These are phyloP conservation scores for Colletotrichum paranaense DNA, from an alignment of 2,329 filamentous ascomycete genomes.

Conservation along the genomic window DNA sequence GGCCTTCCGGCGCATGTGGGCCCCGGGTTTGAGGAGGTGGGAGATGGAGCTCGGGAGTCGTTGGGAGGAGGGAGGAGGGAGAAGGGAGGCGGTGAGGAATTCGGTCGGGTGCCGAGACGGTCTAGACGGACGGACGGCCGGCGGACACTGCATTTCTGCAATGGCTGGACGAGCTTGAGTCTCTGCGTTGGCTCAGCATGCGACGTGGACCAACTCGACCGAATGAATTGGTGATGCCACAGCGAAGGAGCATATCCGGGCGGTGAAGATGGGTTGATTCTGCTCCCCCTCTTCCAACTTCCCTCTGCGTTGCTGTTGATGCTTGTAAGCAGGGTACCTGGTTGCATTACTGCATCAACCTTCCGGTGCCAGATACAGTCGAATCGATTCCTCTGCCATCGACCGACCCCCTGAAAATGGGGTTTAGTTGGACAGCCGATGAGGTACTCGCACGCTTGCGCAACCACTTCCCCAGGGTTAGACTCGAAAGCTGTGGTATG, in stretches of 20 bases:
- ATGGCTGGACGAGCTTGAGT: conserved; percentile 1
- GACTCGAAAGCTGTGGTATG: conserved; percentile 6
- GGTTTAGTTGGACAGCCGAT: background rate
- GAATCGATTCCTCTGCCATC: background rate
- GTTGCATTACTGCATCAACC: background rate
- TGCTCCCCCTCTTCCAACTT: background rate
- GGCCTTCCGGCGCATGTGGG: conserved; percentile 15
- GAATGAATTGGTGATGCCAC: background rate
- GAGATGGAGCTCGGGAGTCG: conserved; percentile 8
- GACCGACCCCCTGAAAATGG: background rate
- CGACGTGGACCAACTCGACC: background rate
- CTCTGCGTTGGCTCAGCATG: conserved; percentile 22
- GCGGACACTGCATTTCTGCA: conserved; percentile 1
- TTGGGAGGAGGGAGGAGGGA: conserved; percentile 10
- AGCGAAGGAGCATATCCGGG: background rate
- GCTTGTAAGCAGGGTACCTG: background rate
- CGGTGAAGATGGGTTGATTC: conserved; percentile 6
- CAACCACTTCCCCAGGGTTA: conserved; percentile 3
- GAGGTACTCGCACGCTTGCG: background rate
- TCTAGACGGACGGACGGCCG: conserved; percentile 4
- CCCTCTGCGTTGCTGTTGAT: background rate
- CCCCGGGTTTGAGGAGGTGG: conserved; percentile 10
- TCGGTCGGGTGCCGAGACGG: conserved; percentile 20
- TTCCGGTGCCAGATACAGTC: background rate
- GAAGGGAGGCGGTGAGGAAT: conserved; percentile 29